phyloP scores from a whole-genome alignment of 257 asterid genomes.

The Hygrophila difformis region DNA sequence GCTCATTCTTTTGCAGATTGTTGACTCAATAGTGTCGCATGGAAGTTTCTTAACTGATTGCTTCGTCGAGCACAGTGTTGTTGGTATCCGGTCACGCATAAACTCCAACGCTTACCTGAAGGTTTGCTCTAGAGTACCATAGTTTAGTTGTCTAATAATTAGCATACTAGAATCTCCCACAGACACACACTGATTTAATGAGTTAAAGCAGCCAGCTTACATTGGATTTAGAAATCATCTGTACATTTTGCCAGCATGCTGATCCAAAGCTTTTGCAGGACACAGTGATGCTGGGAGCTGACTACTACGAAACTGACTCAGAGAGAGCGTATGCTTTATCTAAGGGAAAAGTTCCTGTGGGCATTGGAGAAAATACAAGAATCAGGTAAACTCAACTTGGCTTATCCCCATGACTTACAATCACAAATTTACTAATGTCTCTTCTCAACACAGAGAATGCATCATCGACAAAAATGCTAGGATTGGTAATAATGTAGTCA shows the following conservation, averaged over 20 bases:
- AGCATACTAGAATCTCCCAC: too few species aligned
- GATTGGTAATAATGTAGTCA: conserved; percentile 77
- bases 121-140: conserved; percentile 31
- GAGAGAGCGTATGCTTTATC: conserved; percentile 59
- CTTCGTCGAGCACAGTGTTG: conserved; percentile 80
- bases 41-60: conserved; percentile 81
- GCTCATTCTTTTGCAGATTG: conserved; percentile 47
- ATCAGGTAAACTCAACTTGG: conserved; percentile 45
- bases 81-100: conserved; percentile 86
- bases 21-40: conserved; percentile 82
- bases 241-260: neutral
- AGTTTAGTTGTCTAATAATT: too few species aligned
- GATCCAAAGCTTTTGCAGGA: conserved; percentile 39
- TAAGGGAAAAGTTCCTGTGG: conserved; percentile 79
- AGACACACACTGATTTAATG: too few species aligned
- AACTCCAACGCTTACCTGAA: conserved; percentile 65
- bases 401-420: conserved; percentile 5
- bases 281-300: conserved; percentile 96
- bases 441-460: conserved; percentile 51
- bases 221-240: neutral
- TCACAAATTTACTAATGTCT: conserved; percentile 12
- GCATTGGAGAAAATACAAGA: conserved; percentile 92
- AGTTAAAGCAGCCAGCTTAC: too few species aligned
- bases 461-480: conserved; percentile 93
- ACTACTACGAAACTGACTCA: conserved; percentile 77